phyloP scores from a whole-genome alignment of 202 grass and related monocot genomes.

The Cymbopogon flexuosus region DNA sequence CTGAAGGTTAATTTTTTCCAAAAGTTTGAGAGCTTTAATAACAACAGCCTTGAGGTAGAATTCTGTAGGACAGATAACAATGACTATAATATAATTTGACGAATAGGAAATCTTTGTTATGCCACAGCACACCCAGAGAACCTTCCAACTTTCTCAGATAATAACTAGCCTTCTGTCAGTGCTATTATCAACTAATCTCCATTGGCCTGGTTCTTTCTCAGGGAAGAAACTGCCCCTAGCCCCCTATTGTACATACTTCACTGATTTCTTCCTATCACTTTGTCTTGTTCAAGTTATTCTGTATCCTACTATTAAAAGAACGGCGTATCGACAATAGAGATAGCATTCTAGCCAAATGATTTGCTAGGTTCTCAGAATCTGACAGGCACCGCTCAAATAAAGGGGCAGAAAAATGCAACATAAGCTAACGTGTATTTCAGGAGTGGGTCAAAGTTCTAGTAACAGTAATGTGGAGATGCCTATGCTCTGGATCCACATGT shows the following conservation, averaged over 20 bases:
- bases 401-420: background rate
- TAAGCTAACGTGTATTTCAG: background rate
- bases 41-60: background rate
- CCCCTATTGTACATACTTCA: background rate
- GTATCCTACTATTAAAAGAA: background rate
- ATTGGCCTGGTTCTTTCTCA: too few species aligned
- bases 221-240: background rate
- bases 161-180: background rate
- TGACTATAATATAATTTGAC: background rate
- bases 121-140: background rate
- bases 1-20: background rate
- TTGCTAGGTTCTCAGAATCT: background rate
- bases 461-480: slow-evolving; percentile 1
- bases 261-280: background rate
- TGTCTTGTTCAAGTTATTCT: background rate
- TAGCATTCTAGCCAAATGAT: background rate
- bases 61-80: background rate
- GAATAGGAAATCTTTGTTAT: background rate
- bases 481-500: background rate
- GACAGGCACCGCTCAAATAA: background rate
- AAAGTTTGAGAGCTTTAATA: background rate
- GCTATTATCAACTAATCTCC: background rate
- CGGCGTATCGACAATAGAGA: background rate
- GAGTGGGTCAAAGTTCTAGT: background rate
- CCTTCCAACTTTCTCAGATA: background rate